Conservation (phyloP, 2,329 filamentous ascomycete genomes). For the Aureobasidium sp. region DNA sequence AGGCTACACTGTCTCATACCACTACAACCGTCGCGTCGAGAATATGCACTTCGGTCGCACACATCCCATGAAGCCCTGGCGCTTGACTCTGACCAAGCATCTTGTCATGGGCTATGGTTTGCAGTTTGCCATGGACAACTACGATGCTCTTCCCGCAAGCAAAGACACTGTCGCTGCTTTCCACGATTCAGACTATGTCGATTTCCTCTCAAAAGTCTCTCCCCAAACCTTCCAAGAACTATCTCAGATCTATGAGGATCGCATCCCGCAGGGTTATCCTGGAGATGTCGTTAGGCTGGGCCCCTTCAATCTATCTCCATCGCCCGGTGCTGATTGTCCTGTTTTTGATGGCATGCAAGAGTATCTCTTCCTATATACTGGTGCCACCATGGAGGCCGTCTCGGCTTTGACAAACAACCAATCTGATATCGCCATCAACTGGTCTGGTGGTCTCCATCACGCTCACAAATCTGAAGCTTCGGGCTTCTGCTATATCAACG, state of each 20-base stretch:
- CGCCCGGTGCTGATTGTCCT: conserved; percentile 75
- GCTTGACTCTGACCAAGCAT: conserved; percentile 87
- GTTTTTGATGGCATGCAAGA: conserved; percentile 94
- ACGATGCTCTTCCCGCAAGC: conserved; percentile 72
- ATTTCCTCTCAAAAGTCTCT: conserved; percentile 55
- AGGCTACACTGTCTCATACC: conserved; percentile 88
- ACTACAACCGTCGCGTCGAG: conserved; percentile 91
- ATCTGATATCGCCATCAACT: conserved; percentile 93
- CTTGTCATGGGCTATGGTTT: conserved; percentile 92
- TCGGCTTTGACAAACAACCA: conserved; percentile 78
- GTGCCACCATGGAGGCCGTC: conserved; percentile 82
- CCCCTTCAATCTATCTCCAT: conserved; percentile 62
- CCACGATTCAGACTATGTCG: conserved; percentile 81
- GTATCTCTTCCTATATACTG: conserved; percentile 89
- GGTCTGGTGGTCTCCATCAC: conserved; percentile 94
- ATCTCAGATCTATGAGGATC: conserved; percentile 40
- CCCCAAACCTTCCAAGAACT: conserved; percentile 40
- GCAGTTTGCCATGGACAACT: conserved; percentile 94
- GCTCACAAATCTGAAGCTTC: conserved; percentile 90
- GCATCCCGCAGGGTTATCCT: conserved; percentile 33
- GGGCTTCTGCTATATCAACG: conserved; percentile 98
- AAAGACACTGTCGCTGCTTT: conserved; percentile 82
- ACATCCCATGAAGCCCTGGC: conserved; percentile 99
- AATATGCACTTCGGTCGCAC: conserved; percentile 94
- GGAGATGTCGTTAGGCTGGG: conserved; percentile 34